Evolutionary conservation across 179 eudicot genomes (phyloP).

Genomic region (Beta lomatogona): DNA sequence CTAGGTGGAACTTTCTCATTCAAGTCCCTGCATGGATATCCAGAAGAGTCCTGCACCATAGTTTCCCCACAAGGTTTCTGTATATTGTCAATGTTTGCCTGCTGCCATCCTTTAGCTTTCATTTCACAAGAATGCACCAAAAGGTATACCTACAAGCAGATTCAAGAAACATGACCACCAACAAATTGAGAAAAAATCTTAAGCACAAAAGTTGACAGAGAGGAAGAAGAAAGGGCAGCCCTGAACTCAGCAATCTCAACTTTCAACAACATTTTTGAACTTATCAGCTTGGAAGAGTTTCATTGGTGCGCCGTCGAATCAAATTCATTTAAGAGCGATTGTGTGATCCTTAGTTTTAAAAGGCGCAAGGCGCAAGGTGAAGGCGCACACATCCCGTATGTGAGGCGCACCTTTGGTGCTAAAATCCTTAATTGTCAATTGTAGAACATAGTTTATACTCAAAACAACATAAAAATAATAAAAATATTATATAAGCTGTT

Average conservation of each 20-base stretch:
- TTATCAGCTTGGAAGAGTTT: background rate
- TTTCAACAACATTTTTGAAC: background rate
- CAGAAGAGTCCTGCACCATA: slow-evolving; percentile 35
- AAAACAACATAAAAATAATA: too few relatives aligned
- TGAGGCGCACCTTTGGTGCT: too few relatives aligned
- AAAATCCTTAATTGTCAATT: too few relatives aligned
- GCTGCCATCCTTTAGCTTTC: slow-evolving; percentile 50
- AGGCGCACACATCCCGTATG: too few relatives aligned
- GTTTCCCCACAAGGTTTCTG: slow-evolving; percentile 40
- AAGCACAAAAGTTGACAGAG: slow-evolving; percentile 2
- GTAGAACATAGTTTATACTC: too few relatives aligned
- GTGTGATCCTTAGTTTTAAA: too few relatives aligned
- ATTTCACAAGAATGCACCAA: slow-evolving; percentile 74
- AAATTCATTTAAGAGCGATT: background rate
- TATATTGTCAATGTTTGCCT: slow-evolving; percentile 36
- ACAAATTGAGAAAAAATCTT: background rate
- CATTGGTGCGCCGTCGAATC: background rate
- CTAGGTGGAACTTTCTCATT: slow-evolving; percentile 34
- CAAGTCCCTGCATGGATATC: slow-evolving; percentile 38
- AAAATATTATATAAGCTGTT: too few relatives aligned
- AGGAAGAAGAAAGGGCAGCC: background rate
- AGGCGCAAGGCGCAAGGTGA: too few relatives aligned
- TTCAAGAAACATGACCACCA: background rate
- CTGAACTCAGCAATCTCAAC: background rate
- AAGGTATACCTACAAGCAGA: slow-evolving; percentile 66